Base-by-base conservation (phyloP, 306 rosid genomes). In the Echinosophora koreensis region DNA sequence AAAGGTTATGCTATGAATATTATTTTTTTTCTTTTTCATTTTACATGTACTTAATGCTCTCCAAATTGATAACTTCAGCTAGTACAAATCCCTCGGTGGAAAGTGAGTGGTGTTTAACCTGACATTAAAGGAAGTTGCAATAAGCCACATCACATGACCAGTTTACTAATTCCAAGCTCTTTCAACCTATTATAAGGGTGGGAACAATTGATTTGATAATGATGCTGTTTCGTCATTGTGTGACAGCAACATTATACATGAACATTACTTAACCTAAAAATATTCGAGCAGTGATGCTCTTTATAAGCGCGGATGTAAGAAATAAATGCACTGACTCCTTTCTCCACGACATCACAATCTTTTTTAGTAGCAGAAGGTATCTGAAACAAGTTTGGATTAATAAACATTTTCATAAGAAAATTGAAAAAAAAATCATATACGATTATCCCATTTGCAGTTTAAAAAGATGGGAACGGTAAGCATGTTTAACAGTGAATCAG, bases 331-430 rank as follows among this genome's bases (percentile, higher is more conserved):
- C 86, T 83, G 39, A 77, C 77, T 15, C 99, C 97, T 78, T 89
- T 95, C 86, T 95, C 96, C 99, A 92, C 89, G 79, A 92, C 85
- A 88, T 90, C 97, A 4, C 97, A 97, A 64, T 95, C 99, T 66
- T 86, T 90, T 80, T 74, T 83, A 28, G 96, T 94, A 16, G 89
- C 91, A 27, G 86, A 70, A 28, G 91, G 89, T 77, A 95, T 87
- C 97, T 92, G 76, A 82, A 77, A 69, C 83, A 74, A 61, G 77
- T 74, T 78, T 84, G 38, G 65, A 78, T 68, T 46, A 14, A 46
- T 39, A 22, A 47, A 47, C 55, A 63, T 67, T 66, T 32, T 61
- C 65, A 69, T 37, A 38, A 52, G 11, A 66, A 65, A 56, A 17
- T 66, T 58, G 69, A 50, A 66, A 10, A 2, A 4, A 28, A 59